Conservation (phyloP, 1,284 basidiomycete genomes). For the Apiotrichum porosum region DNA sequence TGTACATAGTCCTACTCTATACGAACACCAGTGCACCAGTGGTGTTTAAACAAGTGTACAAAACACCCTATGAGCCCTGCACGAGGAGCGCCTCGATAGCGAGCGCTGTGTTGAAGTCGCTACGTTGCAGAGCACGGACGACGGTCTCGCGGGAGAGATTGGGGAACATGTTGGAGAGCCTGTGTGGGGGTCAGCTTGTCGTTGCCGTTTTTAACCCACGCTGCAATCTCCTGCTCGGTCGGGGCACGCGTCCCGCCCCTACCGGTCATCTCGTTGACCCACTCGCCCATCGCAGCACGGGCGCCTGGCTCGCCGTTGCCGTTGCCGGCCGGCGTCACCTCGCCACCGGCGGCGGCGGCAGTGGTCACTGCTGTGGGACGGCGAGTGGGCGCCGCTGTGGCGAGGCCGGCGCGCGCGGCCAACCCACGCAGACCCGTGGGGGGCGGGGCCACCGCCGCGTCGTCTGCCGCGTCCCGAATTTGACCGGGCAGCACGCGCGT, state of each 20-base stretch:
- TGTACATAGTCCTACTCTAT: no score
- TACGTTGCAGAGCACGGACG: constrained; percentile 68
- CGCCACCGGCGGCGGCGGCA: neutral
- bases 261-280: constrained; percentile 74
- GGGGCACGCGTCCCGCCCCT: constrained; percentile 61
- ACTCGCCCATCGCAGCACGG: constrained; percentile 64
- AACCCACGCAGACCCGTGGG: constrained; percentile 10
- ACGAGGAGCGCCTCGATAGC: constrained; percentile 69
- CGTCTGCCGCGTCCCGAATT: constrained; percentile 16
- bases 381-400: no score
- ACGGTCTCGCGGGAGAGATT: constrained; percentile 67
- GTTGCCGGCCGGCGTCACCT: constrained; percentile 1
- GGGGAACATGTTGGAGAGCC: constrained; percentile 75
- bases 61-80: constrained; percentile 21
- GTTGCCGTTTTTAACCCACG: constrained; percentile 24
- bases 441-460: constrained; percentile 32
- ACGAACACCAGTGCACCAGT: no score
- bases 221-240: constrained; percentile 64
- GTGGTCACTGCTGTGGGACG: constrained; percentile 7
- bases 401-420: constrained; percentile 13
- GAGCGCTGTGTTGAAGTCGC: constrained; percentile 66
- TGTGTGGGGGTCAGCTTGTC: no score
- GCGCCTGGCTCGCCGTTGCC: constrained; percentile 28
- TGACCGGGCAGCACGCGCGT: constrained; percentile 60
- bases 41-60: no score